phyloP scores from a whole-genome alignment of 179 eudicot genomes.

The Silene noctiflora region DNA sequence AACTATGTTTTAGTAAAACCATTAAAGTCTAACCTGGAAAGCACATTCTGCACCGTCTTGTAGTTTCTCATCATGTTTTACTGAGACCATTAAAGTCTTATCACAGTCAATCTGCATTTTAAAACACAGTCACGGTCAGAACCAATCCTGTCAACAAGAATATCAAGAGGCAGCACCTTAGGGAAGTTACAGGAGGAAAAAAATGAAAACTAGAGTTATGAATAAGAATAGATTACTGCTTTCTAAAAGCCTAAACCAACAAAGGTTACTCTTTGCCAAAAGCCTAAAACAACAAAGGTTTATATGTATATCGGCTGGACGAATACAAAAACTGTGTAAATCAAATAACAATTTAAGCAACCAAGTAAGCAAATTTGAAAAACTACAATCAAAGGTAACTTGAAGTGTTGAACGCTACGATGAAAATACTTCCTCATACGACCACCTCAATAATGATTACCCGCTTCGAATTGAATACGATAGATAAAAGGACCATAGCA shows the following conservation, averaged over 20 bases:
- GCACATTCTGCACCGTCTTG: conserved; percentile 86
- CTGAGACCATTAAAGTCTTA: conserved; percentile 84
- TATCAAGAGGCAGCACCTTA: not conserved
- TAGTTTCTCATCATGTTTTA: conserved; percentile 88
- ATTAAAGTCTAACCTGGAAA: conserved; percentile 60
- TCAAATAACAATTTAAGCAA: not conserved
- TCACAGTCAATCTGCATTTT: conserved; percentile 87
- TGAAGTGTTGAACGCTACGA: not conserved
- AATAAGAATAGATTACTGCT: not conserved
- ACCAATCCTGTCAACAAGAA: conserved; percentile 1
- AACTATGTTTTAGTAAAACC: not conserved
- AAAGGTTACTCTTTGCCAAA: too few relatives aligned
- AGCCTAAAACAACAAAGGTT: not conserved
- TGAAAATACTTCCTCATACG: too few relatives aligned
- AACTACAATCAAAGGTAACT: not conserved
- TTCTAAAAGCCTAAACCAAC: not conserved
- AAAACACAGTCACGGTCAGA: conserved; percentile 14
- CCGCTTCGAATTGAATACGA: not conserved
- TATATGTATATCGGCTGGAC: not conserved
- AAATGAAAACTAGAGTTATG: not conserved
- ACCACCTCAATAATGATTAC: too few relatives aligned
- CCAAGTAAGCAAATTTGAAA: not conserved
- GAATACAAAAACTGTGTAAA: not conserved
- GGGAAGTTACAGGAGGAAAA: not conserved
- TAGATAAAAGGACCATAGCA: not conserved